Base-by-base conservation (phyloP, 352 stramenopile genomes). In the Phytophthora foliorum region DNA sequence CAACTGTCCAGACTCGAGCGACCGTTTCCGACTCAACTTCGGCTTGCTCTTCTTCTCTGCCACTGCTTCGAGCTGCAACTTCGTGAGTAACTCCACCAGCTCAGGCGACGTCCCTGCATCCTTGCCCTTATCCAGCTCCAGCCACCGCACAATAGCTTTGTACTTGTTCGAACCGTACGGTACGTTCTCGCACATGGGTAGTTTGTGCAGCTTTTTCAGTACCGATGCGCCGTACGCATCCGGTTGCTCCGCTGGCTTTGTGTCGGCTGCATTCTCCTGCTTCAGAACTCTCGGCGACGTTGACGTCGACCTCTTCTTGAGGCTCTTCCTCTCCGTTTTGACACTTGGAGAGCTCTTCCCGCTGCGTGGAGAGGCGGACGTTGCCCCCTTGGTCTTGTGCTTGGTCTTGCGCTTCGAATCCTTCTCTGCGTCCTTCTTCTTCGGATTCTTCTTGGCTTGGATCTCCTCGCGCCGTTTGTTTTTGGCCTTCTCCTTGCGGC, bases 51-150 rank as follows among this genome's bases (percentile, higher is more conserved):
- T 68, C 21, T 60, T 68, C 11, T 63, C 51, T 4, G 24, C 8
- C 31, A 31, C 48, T 13, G 25, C 19, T 5, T 65, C 22, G 27
- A 44, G n/a, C 56, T 68, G 55, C 29, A 82, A 36, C 2, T 36
- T 52, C 17, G 65, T 64, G 34, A 90, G 38, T n/a, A 87, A 19
- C 42, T 74, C 32, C 14, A 63, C 62, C 32, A 86, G 56, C 17
- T 80, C 73, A 0, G 48, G 14, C 21, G 84, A 69, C 8, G 67
- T 72, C 6, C 74, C 48, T 17, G 63, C 38, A 62, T 92, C 77
- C 39, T 82, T 78, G 21, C 74, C 72, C 22, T 81, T 63, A 34
- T 92, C 82, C 25, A 49, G 24, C 59, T 90, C 75, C 42, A 92
- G 57, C 84, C 84, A 92, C 55, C 79, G 80, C 21, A 80, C 56